Base-by-base conservation (phyloP, 2,329 filamentous ascomycete genomes). In the Aspergillus bombycis region DNA sequence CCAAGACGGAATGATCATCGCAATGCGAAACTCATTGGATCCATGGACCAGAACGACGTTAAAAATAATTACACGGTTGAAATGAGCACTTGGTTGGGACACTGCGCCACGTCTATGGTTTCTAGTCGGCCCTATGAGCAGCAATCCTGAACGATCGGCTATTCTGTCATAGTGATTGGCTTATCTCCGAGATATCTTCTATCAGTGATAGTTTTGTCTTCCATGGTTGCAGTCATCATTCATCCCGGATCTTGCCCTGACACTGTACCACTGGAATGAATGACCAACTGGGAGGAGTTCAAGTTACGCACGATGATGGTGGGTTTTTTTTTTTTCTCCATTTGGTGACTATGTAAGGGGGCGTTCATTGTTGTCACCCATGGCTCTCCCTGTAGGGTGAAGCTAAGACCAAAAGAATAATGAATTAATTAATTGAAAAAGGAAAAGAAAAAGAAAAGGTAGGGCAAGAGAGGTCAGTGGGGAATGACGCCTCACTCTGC, bases 1-100 rank as follows among this genome's bases (percentile, higher is more conserved):
- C 65, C 65, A 67, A 67, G 64, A 43, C 55, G 48, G 48, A 46
- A 46, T 55, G 55, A 58, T 58, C 63, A 67, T 65, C 65, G 9
- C 21, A 45, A 55, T 41, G 34, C 54, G 57, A 45, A 11, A 52
- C 30, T 38, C 38, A 28, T 28, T 57, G 53, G 52, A 53, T 54
- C 62, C 58, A 58, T 55, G 54, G 62, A 30, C 54, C 46, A 28
- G 11, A 23, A 46, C n/a, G 28, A 19, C 46, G 21, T 59, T 36
- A 48, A 50, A 50, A 46, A 50, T 36, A 38, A 34, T 14, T 54
- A 38, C 32, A 60, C 26, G 19, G 32, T 38, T 30, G 19, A 28
- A 36, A 50, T 50, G n/a, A 1, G 9, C 19, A 21, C n/a, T 43
- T 43, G 41, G 43, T 46, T 23, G 43, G 43, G 43, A 32, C 4